These are phyloP conservation scores for Phytopythium boreale DNA, from an alignment of 352 stramenopile species.

Conservation along the genomic window DNA sequence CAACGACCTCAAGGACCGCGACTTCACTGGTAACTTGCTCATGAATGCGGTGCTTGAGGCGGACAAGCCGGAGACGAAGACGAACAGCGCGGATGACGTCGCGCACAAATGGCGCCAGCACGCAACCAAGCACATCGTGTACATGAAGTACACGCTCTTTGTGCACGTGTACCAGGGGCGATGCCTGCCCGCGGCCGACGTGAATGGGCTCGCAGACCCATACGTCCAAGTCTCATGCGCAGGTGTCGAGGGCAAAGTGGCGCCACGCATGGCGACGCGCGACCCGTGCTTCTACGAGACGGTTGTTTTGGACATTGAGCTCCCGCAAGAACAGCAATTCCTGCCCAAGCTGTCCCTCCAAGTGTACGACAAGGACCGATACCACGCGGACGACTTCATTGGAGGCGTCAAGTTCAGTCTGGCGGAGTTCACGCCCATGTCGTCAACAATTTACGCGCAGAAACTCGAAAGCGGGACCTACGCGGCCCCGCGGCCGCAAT, in stretches of 20 bases:
- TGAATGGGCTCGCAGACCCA: slow-evolving; percentile 72
- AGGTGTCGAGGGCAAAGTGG: slow-evolving; percentile 62
- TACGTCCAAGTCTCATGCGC: slow-evolving; percentile 86
- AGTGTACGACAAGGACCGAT: slow-evolving; percentile 77
- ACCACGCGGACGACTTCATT: slow-evolving; percentile 70
- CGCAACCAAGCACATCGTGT: slow-evolving; percentile 46
- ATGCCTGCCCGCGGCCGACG: slow-evolving; percentile 64
- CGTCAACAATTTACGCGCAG: slow-evolving; percentile 54
- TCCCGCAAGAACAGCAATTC: slow-evolving; percentile 63
- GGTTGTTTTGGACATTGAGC: slow-evolving; percentile 63
- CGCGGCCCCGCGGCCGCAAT: slow-evolving; percentile 53
- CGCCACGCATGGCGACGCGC: slow-evolving; percentile 55
- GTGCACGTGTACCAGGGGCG: slow-evolving; percentile 83
- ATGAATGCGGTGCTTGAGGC: slow-evolving; percentile 70
- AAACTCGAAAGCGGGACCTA: slow-evolving; percentile 47
- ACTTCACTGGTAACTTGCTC: slow-evolving; percentile 82
- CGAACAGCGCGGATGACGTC: slow-evolving; percentile 21
- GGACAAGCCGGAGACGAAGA: slow-evolving; percentile 23
- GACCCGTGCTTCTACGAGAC: slow-evolving; percentile 88
- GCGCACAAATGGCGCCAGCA: slow-evolving; percentile 57
- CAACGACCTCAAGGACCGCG: slow-evolving; percentile 74
- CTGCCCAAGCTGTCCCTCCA: slow-evolving; percentile 72
- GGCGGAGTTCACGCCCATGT: slow-evolving; percentile 54
- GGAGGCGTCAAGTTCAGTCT: slow-evolving; percentile 57
- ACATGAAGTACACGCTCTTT: slow-evolving; percentile 79